Conservation (phyloP, 1,139 yeast genomes). For the Casaregolazyma lundiana region DNA sequence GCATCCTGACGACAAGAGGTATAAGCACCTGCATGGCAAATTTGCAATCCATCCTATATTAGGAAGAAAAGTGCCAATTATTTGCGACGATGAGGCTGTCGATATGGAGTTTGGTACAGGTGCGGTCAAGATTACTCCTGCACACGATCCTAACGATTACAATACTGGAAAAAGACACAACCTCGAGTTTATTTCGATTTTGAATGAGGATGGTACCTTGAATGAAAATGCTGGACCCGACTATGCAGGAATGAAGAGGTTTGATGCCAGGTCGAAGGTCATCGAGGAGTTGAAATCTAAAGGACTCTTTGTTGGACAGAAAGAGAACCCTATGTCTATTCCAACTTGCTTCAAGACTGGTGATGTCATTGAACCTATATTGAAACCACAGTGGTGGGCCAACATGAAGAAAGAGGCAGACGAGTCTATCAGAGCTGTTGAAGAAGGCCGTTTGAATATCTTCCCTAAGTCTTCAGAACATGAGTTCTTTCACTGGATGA, state of each 20-base stretch:
- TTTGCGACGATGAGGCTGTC: constrained; percentile 88
- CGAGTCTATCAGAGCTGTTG: constrained; percentile 82
- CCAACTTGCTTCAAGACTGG: constrained; percentile 96
- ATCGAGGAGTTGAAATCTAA: constrained; percentile 72
- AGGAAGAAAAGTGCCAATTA: constrained; percentile 79
- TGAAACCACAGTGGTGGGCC: constrained; percentile 99
- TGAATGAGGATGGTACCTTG: constrained; percentile 87
- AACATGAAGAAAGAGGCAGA: constrained; percentile 84
- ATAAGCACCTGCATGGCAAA: constrained; percentile 92
- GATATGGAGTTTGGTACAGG: constrained; percentile 99
- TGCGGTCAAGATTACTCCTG: constrained; percentile 98
- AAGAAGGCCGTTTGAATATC: constrained; percentile 73
- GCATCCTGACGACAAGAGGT: constrained; percentile 91
- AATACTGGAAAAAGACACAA: constrained; percentile 91
- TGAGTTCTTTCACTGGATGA: constrained; percentile 95
- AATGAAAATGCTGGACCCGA: constrained; percentile 88
- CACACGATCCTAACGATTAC: constrained; percentile 97
- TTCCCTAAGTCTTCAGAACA: constrained; percentile 86
- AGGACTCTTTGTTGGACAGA: constrained; percentile 75
- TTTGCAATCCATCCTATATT: constrained; percentile 86
- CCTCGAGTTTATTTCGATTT: constrained; percentile 80
- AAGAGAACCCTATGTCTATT: constrained; percentile 92
- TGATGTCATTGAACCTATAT: constrained; percentile 90
- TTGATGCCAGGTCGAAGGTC: constrained; percentile 85
- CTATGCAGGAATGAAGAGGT: constrained; percentile 87